Evolutionary conservation across 1,284 basidiomycete genomes (phyloP), one percentile per base, ranked within the genome.

Genomic region (Ceratobasidium sp.): DNA sequence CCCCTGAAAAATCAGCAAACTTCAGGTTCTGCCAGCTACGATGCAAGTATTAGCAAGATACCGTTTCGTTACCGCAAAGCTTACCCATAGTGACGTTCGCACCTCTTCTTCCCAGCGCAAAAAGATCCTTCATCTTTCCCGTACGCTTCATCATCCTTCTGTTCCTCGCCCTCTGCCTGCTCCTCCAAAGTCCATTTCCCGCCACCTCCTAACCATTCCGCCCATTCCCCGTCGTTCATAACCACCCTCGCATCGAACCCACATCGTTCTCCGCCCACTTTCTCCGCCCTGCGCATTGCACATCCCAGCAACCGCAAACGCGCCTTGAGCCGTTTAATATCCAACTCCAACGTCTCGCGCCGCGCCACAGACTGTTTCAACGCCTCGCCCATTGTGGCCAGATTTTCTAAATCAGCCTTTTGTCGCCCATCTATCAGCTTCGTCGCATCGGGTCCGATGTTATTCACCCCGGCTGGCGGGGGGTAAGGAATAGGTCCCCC

Each of bases 241-340:
- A 91, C 91, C n/a, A 95, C 83, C 34, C 93, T 85, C 78, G 89
- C 88, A 80, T 95, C 93, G 89, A 93, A 94, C 0, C 93, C 93
- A 81, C 93, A 95, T 88, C 86, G 11, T 86, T 86, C 76, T 3
- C 75, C 24, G 88, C 80, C 88, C 11, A 90, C 87, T 29, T 90
- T 85, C 54, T 87, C 87, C 8, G 83, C 84, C 56, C 76, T 64
- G 19, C 66, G 59, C 43, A 71, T 68, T 8, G 92, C 92, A 41
- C 92, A 84, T 68, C 88, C 85, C 19, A 92, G 81, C 31, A 94
- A 79, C 24, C 71, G 39, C 34, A 76, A 39, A 31, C 75, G 63
- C 9, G 76, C 76, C 27, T 76, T 65, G 16, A 69, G 46, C 14
- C 64, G 56, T 31, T 48, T 71, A 27, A 75, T 61, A 3, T 74